Evolutionary conservation across 352 stramenopile species (phyloP).

Genomic region (Phytophthora meadii): DNA sequence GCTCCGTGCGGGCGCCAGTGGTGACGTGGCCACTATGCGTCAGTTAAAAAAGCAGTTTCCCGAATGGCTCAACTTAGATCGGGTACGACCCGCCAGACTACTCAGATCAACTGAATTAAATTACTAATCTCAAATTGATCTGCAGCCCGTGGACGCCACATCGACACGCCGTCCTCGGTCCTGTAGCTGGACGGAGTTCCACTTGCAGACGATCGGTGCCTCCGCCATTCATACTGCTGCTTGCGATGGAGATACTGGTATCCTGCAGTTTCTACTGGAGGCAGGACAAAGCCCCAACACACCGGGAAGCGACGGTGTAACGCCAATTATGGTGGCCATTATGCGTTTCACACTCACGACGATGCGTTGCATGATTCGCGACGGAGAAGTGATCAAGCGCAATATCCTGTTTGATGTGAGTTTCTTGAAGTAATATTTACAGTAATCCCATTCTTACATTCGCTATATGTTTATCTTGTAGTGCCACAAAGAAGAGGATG

Average conservation of each 20-base stretch:
- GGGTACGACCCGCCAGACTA: conserved; percentile 7
- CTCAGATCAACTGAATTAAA: too few relatives aligned
- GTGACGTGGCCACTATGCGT: conserved; percentile 19
- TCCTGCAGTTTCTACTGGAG: conserved; percentile 28
- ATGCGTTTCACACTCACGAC: conserved; percentile 23
- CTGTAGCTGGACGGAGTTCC: conserved; percentile 27
- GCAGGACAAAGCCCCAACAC: conserved; percentile 21
- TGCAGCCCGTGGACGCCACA: too few relatives aligned
- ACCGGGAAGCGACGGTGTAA: conserved; percentile 17
- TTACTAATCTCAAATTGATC: too few relatives aligned
- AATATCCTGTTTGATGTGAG: conserved; percentile 30
- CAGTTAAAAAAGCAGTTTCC: conserved; percentile 15
- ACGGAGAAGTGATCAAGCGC: conserved; percentile 13
- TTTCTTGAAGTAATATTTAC: background rate
- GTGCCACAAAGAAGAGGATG: conserved; percentile 24
- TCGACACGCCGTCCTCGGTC: background rate
- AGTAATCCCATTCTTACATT: too few relatives aligned
- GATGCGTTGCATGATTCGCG: conserved; percentile 29
- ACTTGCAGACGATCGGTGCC: conserved; percentile 18
- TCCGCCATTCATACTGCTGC: conserved; percentile 27
- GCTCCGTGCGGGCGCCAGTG: conserved; percentile 16
- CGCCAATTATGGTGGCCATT: conserved; percentile 31
- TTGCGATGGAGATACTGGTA: conserved; percentile 13
- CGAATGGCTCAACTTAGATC: conserved; percentile 26
- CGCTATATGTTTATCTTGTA: background rate